Base-by-base conservation (phyloP, 441 rosid genomes). In the Pelargonium fulgidum region DNA sequence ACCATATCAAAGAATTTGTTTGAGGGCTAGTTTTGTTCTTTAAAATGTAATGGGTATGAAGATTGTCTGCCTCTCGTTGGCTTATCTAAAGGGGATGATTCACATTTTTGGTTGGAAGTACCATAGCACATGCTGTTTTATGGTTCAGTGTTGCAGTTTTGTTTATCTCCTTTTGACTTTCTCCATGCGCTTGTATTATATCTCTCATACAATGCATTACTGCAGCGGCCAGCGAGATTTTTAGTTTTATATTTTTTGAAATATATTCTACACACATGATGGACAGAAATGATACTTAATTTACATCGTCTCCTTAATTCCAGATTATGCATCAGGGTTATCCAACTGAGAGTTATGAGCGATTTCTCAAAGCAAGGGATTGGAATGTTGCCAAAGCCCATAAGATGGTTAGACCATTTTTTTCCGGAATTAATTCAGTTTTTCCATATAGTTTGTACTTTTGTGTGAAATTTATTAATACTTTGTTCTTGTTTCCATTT, bases 291-390 rank as follows among this genome's bases (percentile, higher is more conserved):
- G 17, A 70, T 62, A 41, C 62, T 26, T 64, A 62, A 42, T 6
- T 13, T 14, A 16, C 58, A 56, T 3, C 63, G 19, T 22, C 33
- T 52, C 17, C 29, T 70, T 45, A 16, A 52, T 24, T 22, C 66
- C 85, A 88, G 91, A 86, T 81, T 76, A 67, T 88, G 72, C 91
- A 88, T 71, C 93, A 86, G 52, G 91, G 89, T n/a, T 79, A 79
- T 75, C 81, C 83, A 0, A 73, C 69, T 7, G 89, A 80, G 78
- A 80, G 77, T 39, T 72, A 86, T 73, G 61, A 52, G 75, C 89
- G 91, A 67, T 88, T 86, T 71, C 90, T 88, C 68, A 88, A 82
- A 80, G 93, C 93, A 0, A 85, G 93, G 66, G 89, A 88, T n/a
- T 81, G 88, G 88, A 81, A 83, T 83, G 87, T 86, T 22, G 69